Conservation (phyloP, 2,329 filamentous ascomycete species). For the Cladophialophora psammophila region DNA sequence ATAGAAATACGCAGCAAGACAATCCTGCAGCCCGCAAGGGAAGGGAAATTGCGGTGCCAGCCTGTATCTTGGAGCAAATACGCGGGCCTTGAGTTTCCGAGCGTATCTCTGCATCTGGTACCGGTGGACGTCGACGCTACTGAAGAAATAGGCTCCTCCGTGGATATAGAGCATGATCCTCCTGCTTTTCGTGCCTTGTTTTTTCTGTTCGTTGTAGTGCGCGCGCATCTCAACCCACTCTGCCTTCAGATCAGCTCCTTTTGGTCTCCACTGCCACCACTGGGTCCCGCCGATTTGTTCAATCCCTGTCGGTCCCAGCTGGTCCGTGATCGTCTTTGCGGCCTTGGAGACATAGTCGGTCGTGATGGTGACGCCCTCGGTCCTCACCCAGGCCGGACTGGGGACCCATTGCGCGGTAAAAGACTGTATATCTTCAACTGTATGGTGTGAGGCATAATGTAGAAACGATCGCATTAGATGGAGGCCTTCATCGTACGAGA, state of each 20-base stretch:
- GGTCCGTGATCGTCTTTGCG: conserved; percentile 70
- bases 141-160: conserved; percentile 94
- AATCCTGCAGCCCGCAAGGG: conserved; percentile 90
- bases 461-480: conserved; percentile 87
- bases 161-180: conserved; percentile 94
- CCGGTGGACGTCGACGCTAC: conserved; percentile 94
- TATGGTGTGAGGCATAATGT: conserved; percentile 82
- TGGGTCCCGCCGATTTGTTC: conserved; percentile 77
- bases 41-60: conserved; percentile 95
- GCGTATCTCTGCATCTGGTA: conserved; percentile 98
- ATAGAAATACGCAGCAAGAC: conserved; percentile 84
- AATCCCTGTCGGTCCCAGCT: conserved; percentile 80
- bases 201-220: conserved; percentile 76
- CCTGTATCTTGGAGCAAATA: conserved; percentile 86
- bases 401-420: conserved; percentile 95
- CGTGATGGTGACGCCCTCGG: conserved; percentile 72
- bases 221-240: conserved; percentile 97
- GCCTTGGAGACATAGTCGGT: conserved; percentile 69
- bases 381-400: conserved; percentile 84
- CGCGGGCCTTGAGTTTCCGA: conserved; percentile 86
- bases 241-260: conserved; percentile 71
- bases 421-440: conserved; percentile 88
- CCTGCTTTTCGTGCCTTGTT: conserved; percentile 65
- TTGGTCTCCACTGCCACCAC: conserved; percentile 89
- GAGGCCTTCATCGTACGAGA: conserved; percentile 93